Conservation (phyloP, 345 rosid species). For the Lepidium africanum region DNA sequence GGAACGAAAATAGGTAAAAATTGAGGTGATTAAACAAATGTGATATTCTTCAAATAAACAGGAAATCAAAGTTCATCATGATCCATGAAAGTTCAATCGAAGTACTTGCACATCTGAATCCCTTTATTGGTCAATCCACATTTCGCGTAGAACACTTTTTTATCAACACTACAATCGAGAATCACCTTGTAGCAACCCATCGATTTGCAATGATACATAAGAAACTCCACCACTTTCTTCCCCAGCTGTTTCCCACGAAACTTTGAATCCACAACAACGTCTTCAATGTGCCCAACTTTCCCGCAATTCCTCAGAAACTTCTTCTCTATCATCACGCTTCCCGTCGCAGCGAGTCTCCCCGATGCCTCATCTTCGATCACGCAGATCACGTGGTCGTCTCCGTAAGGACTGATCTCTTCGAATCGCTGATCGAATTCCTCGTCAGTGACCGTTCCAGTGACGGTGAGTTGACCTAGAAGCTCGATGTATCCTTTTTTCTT, state of each 20-base stretch:
- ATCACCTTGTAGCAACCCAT: constrained; percentile 83
- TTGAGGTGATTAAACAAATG: too few species aligned
- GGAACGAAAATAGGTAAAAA: too few species aligned
- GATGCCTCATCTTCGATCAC: constrained; percentile 61
- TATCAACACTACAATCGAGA: constrained; percentile 62
- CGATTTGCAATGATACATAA: constrained; percentile 46
- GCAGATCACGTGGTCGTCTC: constrained; percentile 74
- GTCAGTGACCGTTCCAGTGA: constrained; percentile 59
- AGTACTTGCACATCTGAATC: constrained; percentile 69
- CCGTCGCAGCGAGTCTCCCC: constrained; percentile 59
- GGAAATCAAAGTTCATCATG: too few species aligned
- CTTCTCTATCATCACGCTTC: constrained; percentile 71
- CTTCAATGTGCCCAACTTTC: constrained; percentile 84
- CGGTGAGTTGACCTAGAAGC: constrained; percentile 55
- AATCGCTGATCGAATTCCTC: constrained; percentile 56
- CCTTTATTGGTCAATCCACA: constrained; percentile 63
- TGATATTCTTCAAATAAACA: too few species aligned
- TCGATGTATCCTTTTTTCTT: constrained; percentile 70
- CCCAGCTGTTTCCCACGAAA: constrained; percentile 65
- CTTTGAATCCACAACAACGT: constrained; percentile 60
- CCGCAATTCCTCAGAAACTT: constrained; percentile 84
- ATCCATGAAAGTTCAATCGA: too few species aligned
- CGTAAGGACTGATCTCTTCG: constrained; percentile 47
- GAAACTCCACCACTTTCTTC: constrained; percentile 51
- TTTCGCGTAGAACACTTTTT: constrained; percentile 61